Evolutionary conservation across 768 basidiomycete species (phyloP).

Genomic region (Terana coerulea): DNA sequence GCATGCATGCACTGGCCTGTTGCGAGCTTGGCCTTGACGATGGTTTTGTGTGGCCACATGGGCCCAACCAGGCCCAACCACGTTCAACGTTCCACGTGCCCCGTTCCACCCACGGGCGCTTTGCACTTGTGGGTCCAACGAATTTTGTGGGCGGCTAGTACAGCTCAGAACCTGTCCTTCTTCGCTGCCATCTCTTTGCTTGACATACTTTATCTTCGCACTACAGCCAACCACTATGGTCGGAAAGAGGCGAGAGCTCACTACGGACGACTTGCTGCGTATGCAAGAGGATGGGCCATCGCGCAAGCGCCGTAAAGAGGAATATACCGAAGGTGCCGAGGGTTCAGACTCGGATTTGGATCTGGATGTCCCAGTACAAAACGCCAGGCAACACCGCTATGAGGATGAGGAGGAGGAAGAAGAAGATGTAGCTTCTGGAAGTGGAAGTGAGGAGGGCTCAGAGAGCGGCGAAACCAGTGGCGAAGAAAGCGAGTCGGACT

Average conservation of each 20-base stretch:
- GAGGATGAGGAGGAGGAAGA: neutral
- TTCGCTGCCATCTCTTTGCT: neutral
- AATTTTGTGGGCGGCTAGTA: neutral
- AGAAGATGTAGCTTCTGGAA: neutral
- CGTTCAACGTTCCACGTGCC: no score
- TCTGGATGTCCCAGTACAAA: constrained; percentile 6
- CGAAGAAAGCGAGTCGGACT: constrained; percentile 16
- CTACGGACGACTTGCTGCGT: constrained; percentile 34
- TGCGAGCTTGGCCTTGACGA: no score
- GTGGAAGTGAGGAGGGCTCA: constrained; percentile 6
- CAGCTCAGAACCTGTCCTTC: neutral
- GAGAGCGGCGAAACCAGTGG: constrained; percentile 13
- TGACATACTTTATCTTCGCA: neutral
- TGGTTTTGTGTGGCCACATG: no score
- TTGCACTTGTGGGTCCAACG: no score
- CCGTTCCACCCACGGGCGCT: no score
- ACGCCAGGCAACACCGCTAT: neutral
- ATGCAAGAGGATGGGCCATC: constrained; percentile 28
- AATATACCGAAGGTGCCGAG: constrained; percentile 12
- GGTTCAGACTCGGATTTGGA: constrained; percentile 21
- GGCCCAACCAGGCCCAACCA: no score
- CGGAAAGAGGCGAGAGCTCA: constrained; percentile 27
- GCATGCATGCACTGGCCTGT: no score
- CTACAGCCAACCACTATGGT: constrained; percentile 15
- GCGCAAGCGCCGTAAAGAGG: constrained; percentile 13